Evolutionary conservation across 2,329 filamentous ascomycete genomes (phyloP), one percentile per base, ranked within the genome.

Genomic region (Fusarium cicatricum): DNA sequence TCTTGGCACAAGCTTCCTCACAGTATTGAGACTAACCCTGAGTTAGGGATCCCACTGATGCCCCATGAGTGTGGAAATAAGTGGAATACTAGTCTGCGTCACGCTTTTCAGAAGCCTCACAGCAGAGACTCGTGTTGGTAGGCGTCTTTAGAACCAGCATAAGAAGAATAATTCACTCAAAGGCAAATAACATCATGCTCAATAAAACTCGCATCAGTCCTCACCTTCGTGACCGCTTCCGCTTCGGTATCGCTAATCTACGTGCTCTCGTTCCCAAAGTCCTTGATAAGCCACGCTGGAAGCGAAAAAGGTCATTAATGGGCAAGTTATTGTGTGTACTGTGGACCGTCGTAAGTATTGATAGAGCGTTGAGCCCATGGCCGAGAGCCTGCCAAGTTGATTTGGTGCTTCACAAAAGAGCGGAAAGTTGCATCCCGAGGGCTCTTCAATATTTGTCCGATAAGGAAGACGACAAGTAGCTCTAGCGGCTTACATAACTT

Each of bases 331-430:
- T 73, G 65, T 90, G 90, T 0, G 88, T 78, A 11, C 79, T 83
- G 0, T 86, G 87, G 2, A 89, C 78, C 26, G 85, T 75, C 1
- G 82, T 86, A 71, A 90, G 87, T 12, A 89, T 72, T 0, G 77
- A 74, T 9, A 90, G 61, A 8, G 84, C 84, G 32, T 82, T 83
- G 0, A 90, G 74, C 0, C 88, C 88, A 52, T 90, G 90, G 61
- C 85, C 87, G 2, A 90, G 74, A 11, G 87, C 87, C 66, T 90
- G 88, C 73, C 85, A 87, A 0, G 85, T 88, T 3, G 86, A 89
- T 69, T 90, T 87, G 0, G 85, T 88, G 0, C 85, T 88, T 55
- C 88, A 78, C 8, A 90, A 71, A 10, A 90, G 70, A 0, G 85
- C 86, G 0, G 87, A 81, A 59, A 87, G 82, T 81, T 0, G 89